Percentiles rank a stretch among this genome's conserved stretches.
Evolutionary conservation across 129 eudicot genomes (phyloP).

Genomic region (Smallanthus sonchifolius): DNA sequence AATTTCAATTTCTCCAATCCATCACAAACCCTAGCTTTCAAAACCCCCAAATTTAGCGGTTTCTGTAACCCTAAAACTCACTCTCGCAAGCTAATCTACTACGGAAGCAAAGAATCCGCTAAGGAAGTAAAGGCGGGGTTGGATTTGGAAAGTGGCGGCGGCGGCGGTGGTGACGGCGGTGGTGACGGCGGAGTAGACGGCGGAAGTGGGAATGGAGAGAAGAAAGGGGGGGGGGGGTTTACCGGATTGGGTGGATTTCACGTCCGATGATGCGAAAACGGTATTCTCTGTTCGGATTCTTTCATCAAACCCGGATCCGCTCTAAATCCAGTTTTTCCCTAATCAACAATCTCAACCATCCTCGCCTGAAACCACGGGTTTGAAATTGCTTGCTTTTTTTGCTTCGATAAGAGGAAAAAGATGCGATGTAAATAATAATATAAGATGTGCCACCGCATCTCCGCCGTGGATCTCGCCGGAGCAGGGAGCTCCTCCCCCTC

Average conservation of each 20-base stretch:
- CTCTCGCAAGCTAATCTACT: slow-evolving; percentile 24
- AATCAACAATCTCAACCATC: too few species aligned
- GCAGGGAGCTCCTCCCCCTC: too few species aligned
- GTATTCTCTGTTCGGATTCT: slow-evolving; percentile 15
- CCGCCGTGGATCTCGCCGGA: too few species aligned
- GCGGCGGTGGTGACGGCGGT: slow-evolving; percentile 56
- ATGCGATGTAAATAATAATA: too few species aligned
- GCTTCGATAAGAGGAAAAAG: too few species aligned
- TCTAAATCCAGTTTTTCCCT: too few species aligned
- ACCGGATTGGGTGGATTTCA: slow-evolving; percentile 86
- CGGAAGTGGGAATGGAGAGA: slow-evolving; percentile 43
- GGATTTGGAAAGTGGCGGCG: slow-evolving; percentile 27
- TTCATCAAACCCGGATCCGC: too few species aligned
- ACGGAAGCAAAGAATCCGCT: slow-evolving; percentile 44
- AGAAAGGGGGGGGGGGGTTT: slow-evolving; percentile 49
- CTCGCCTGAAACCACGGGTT: too few species aligned
- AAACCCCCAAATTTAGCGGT: slow-evolving; percentile 28
- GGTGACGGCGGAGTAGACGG: slow-evolving; percentile 64
- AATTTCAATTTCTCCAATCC: slow-evolving; percentile 32
- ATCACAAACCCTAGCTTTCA: slow-evolving; percentile 25
- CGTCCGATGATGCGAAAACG: slow-evolving; percentile 85
- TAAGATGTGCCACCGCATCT: too few species aligned
- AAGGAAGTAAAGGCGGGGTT: slow-evolving; percentile 40
- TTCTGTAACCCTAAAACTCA: slow-evolving; percentile 26
- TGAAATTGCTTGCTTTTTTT: too few species aligned